A percentile compares a stretch with the other conserved stretches of the same genome.
phyloP scores from a whole-genome alignment of 2,329 filamentous ascomycete genomes.

The Penicillium sp. region DNA sequence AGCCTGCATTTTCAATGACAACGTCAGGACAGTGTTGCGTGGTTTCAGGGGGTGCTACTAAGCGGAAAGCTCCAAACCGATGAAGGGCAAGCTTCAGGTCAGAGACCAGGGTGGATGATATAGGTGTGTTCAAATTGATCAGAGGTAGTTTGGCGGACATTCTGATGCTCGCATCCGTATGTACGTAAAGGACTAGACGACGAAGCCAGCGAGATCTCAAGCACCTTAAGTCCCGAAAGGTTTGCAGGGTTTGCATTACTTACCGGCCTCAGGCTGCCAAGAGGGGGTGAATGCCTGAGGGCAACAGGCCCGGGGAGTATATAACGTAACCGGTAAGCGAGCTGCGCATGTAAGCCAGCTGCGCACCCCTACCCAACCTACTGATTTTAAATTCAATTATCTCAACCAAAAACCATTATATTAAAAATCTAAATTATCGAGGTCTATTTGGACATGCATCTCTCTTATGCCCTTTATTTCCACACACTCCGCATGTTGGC shows the following conservation, averaged over 20 bases:
- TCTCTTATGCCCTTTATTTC: no score
- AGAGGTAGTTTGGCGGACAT: conserved; percentile 3
- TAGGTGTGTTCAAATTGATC: neutral
- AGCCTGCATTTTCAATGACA: neutral
- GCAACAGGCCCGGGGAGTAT: neutral
- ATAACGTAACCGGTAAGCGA: no score
- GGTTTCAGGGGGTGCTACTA: conserved; percentile 5
- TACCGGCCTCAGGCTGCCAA: neutral
- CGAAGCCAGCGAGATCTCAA: neutral
- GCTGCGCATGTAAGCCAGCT: no score
- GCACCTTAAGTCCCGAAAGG: neutral
- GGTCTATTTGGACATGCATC: no score
- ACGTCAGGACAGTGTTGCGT: neutral
- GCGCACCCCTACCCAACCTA: no score
- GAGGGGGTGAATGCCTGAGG: neutral
- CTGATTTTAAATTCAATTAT: no score
- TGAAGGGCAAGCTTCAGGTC: neutral
- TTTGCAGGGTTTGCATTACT: neutral
- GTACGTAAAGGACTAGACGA: neutral
- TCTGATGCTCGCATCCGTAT: neutral
- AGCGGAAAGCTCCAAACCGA: conserved; percentile 9
- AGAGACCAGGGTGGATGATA: neutral
- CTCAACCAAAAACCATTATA: no score
- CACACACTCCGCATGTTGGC: no score
- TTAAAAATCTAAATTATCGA: no score